Base-by-base conservation (phyloP, 2,329 filamentous ascomycete genomes). In the Aspergillus sp. region DNA sequence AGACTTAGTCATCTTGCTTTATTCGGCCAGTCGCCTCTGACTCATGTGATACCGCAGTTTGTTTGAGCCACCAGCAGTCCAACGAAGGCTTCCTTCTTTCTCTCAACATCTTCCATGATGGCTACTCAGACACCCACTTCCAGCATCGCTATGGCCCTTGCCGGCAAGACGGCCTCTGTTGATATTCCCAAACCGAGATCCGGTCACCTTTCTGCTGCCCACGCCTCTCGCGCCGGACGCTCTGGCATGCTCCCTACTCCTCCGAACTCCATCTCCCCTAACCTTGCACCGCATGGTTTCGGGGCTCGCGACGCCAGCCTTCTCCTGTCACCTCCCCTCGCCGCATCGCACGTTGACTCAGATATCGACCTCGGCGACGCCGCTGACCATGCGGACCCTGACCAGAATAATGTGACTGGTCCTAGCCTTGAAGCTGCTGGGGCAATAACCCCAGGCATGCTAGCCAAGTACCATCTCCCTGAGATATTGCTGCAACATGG, bases 201-300 rank as follows among this genome's bases (percentile, higher is more conserved):
- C 48, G 66, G 66, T 59, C 65, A 72, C 61, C 61, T 67, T 57
- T 57, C 59, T 24, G 63, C 64, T 57, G 59, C 53, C 59, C 67
- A 68, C 67, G 69, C 66, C 63, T 62, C 71, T 64, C 72, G 67
- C 56, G 58, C 62, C 18, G 68, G 68, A 43, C 69, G 74, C 43
- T 69, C 69, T 47, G 67, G 64, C 51, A 75, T 78, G 74, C 86
- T 96, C 70, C 91, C 90, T 62, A 97, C 93, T 74, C 93, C 93
- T 71, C 93, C 93, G 60, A 96, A 93, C 81, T 97, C 93, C 76
- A 92, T 97, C 74, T 97, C 93, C 61, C 93, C 93, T 48, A 88
- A 86, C 66, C 83, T 97, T 65, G 87, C 89, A 67, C 90, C 93
- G 59, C 90, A 93, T 68, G 89, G 89, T 68, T 85, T 89, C 71